Percentiles rank a stretch among this genome's conserved stretches.
Evolutionary conservation across 139 green algal genomes (phyloP).

Genomic region (Coelastrella sp.): DNA sequence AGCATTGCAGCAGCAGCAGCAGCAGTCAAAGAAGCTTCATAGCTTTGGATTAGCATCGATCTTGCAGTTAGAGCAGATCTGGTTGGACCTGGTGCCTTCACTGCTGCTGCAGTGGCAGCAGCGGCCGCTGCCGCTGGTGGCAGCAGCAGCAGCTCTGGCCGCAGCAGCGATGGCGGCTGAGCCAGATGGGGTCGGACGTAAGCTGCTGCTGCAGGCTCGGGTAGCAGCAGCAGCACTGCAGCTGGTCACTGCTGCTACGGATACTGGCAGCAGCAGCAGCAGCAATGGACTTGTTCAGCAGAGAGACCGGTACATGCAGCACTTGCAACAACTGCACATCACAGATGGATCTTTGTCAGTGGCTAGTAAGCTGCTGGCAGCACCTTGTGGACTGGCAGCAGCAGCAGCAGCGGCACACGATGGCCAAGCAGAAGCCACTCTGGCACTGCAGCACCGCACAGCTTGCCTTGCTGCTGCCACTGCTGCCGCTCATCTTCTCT

Average conservation of each 20-base stretch:
- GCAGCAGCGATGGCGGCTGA: constrained; percentile 21
- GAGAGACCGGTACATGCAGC: constrained; percentile 6
- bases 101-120: constrained; percentile 7
- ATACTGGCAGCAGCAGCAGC: constrained; percentile 29
- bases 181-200: background rate
- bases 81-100: constrained; percentile 31
- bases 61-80: constrained; percentile 54
- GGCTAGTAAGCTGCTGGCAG: background rate
- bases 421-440: background rate
- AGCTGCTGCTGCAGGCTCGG: constrained; percentile 28
- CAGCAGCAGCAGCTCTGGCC: constrained; percentile 29
- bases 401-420: background rate
- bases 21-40: constrained; percentile 3
- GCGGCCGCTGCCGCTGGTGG: background rate
- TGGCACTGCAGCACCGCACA: background rate
- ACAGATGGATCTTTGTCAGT: background rate
- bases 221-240: background rate
- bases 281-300: background rate
- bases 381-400: background rate
- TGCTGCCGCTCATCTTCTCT: constrained; percentile 23
- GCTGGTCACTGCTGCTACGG: background rate
- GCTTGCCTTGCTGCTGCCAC: background rate
- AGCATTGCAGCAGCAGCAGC: background rate
- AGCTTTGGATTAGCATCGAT: constrained; percentile 43
- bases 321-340: background rate